Evolutionary conservation across 495 filamentous ascomycete species (phyloP), one percentile per base, ranked within the genome.

Genomic region (Aspergillus incahuasiensis): DNA sequence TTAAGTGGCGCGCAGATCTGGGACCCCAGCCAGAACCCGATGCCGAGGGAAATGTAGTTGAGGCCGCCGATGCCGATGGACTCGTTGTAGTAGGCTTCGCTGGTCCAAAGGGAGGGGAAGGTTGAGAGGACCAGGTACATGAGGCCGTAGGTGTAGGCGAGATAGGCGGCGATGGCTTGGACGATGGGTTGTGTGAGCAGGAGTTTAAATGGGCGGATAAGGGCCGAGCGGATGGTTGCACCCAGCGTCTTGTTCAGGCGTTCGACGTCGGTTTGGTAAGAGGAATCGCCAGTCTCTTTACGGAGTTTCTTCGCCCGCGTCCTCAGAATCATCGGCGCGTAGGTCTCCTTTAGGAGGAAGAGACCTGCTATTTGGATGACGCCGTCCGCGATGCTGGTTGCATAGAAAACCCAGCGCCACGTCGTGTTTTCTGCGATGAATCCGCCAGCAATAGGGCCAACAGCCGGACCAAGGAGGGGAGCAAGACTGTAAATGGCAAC

Each of bases 391-490:
- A 90, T 86, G 0, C 83, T 79, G 8, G 81, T 82, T 7, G 78
- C 70, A 65, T 79, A 81, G 71, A 90, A 89, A 22, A 81, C 72
- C 87, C 86, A 90, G 35, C 85, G 75, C 87, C 86, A 89, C 1
- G 77, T 83, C 11, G 79, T 85, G 44, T 85, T 82, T 64, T 87
- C 71, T 0, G 85, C 76, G 34, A 91, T 86, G 66, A 87, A 87
- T 1, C 76, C 83, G 15, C 83, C 84, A 0, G 76, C 80, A 20
- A 88, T 78, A 0, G 85, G 84, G 3, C 85, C 85, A 1, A 87
- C 57, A 0, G 83, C 84, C 7, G 86, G 86, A 0, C 86, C 86
- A 0, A 90, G 76, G 0, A 89, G 74, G 0, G 87, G 87, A 0
- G 79, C 77, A 0, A 90, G 72, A 55, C 72, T 81, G 73, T 88